A percentile compares a stretch with the other conserved stretches of the same genome.
These are phyloP conservation scores for Singerocomus rubriflavus DNA, from an alignment of 1,284 basidiomycete genomes.

Conservation along the genomic window DNA sequence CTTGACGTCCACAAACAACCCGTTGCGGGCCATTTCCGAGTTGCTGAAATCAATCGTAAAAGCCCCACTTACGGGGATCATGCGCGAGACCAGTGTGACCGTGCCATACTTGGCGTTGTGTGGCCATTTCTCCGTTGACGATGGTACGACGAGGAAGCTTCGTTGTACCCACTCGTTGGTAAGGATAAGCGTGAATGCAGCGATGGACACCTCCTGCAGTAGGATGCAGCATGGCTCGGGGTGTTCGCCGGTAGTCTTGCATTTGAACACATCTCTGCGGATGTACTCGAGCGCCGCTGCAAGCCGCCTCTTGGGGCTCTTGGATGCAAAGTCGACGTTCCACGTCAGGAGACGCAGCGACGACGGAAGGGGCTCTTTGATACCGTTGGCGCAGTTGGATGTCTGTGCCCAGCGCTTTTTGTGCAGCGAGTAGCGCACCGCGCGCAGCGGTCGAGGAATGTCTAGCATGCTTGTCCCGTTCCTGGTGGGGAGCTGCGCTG, in stretches of 20 bases:
- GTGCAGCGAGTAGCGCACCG: slow-evolving; percentile 33
- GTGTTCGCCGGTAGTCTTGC: slow-evolving; percentile 36
- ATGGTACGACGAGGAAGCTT: slow-evolving; percentile 56
- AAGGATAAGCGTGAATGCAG: slow-evolving; percentile 46
- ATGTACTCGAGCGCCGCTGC: slow-evolving; percentile 50
- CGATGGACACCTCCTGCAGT: slow-evolving; percentile 58
- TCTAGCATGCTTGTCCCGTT: slow-evolving; percentile 25
- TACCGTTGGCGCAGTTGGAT: slow-evolving; percentile 32
- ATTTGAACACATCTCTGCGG: slow-evolving; percentile 45
- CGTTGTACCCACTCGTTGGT: slow-evolving; percentile 57
- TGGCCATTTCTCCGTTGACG: slow-evolving; percentile 52
- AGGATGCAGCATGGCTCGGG: slow-evolving; percentile 58
- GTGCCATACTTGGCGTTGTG: slow-evolving; percentile 48
- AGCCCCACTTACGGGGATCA: slow-evolving; percentile 45
- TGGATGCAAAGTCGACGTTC: slow-evolving; percentile 57
- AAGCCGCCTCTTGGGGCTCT: slow-evolving; percentile 42
- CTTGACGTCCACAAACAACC: slow-evolving; percentile 54
- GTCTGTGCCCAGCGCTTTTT: slow-evolving; percentile 33
- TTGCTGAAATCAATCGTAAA: slow-evolving; percentile 48
- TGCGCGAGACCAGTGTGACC: slow-evolving; percentile 61
- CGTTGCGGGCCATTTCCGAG: slow-evolving; percentile 50
- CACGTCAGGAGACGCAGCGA: slow-evolving; percentile 56
- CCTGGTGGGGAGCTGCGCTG: slow-evolving; percentile 19
- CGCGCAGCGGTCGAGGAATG: slow-evolving; percentile 28
- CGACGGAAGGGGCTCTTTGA: slow-evolving; percentile 38